Evolutionary conservation across 371 early-diverging fungal species (phyloP).

Genomic region (Mortierella sp.): DNA sequence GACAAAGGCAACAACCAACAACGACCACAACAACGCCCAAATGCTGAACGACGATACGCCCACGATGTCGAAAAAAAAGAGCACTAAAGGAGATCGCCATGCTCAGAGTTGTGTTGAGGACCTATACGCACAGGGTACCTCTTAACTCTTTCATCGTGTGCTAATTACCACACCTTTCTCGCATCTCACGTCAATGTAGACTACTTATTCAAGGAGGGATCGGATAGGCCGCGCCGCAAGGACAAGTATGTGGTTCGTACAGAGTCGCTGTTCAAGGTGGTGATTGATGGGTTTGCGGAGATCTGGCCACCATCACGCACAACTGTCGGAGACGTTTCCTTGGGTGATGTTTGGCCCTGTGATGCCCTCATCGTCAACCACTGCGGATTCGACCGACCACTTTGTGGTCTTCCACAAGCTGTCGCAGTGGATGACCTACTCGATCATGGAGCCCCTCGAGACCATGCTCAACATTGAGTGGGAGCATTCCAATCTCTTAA

Average conservation of each 20-base stretch:
- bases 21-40: background rate
- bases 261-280: slow-evolving; percentile 81
- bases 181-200: slow-evolving; percentile 25
- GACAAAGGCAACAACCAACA: background rate
- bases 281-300: slow-evolving; percentile 80
- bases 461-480: slow-evolving; percentile 70
- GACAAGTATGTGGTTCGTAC: slow-evolving; percentile 68
- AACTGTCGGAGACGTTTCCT: slow-evolving; percentile 74
- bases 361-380: slow-evolving; percentile 58
- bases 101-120: background rate
- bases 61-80: slow-evolving; percentile 3
- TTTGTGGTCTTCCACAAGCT: slow-evolving; percentile 93
- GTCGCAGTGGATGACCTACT: slow-evolving; percentile 96
- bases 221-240: slow-evolving; percentile 46
- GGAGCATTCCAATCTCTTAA: slow-evolving; percentile 75
- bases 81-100: background rate
- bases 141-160: background rate
- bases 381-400: slow-evolving; percentile 59
- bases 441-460: slow-evolving; percentile 86
- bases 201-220: slow-evolving; percentile 54
- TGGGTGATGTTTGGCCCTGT: slow-evolving; percentile 96
- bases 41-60: background rate
- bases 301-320: slow-evolving; percentile 89
- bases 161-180: background rate
- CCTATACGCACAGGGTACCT: background rate